A percentile compares a stretch with the other conserved stretches of the same genome.
These are phyloP conservation scores for Chlamydomonas reinhardtii DNA, from an alignment of 163 green algal genomes.

Conservation along the genomic window DNA sequence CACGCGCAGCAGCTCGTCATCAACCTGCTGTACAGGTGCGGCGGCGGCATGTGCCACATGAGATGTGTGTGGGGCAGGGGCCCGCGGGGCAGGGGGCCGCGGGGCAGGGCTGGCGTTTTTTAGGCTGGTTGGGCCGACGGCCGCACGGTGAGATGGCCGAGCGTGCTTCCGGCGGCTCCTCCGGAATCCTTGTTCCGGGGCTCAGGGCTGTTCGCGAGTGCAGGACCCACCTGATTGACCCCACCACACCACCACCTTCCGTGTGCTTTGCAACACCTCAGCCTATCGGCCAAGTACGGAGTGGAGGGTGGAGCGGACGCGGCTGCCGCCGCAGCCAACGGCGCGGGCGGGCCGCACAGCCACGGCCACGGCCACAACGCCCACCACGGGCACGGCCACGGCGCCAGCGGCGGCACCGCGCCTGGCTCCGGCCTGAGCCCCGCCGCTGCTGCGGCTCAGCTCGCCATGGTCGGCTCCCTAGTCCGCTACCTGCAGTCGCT, in stretches of 20 bases:
- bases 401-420: neutral
- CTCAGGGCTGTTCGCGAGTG: too few species aligned
- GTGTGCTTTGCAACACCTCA: neutral
- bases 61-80: neutral
- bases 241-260: too few species aligned
- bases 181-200: too few species aligned
- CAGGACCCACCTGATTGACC: too few species aligned
- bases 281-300: neutral
- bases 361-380: neutral
- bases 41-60: neutral
- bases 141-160: too few species aligned
- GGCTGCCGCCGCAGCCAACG: too few species aligned
- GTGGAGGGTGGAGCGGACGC: too few species aligned
- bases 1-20: constrained; percentile 78
- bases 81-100: neutral
- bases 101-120: too few species aligned
- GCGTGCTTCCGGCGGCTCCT: too few species aligned
- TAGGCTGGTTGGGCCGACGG: too few species aligned
- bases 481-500: constrained; percentile 77
- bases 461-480: neutral
- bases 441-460: neutral
- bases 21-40: constrained; percentile 79
- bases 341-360: neutral
- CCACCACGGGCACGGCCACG: neutral
- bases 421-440: neutral